Evolutionary conservation across 2,329 filamentous ascomycete species (phyloP).

Genomic region (Fusarium liriodendri): DNA sequence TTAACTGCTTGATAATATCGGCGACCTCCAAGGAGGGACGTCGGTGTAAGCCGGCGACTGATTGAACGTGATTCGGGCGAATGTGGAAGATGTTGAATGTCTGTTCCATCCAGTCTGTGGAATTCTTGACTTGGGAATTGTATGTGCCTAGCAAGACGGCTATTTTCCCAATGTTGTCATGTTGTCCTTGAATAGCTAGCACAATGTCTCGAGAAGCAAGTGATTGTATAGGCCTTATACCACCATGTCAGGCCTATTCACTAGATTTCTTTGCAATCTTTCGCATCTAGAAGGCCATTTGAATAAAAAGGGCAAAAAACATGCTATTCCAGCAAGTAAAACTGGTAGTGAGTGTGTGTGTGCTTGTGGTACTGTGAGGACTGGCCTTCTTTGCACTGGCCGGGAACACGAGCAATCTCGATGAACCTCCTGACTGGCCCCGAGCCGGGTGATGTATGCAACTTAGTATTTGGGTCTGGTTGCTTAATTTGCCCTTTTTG

Average conservation of each 20-base stretch:
- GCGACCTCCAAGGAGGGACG: background rate
- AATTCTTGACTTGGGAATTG: background rate
- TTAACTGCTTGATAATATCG: background rate
- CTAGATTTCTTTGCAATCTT: background rate
- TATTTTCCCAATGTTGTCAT: background rate
- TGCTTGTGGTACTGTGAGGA: background rate
- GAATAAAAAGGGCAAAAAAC: background rate
- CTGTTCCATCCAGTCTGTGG: background rate
- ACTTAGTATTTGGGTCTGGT: background rate
- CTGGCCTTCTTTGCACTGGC: background rate
- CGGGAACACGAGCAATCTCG: background rate
- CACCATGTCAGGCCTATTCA: background rate
- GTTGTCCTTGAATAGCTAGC: background rate
- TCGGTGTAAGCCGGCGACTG: background rate
- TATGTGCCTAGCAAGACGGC: background rate
- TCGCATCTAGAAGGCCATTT: too few relatives aligned
- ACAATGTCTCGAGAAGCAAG: background rate
- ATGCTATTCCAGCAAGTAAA: background rate
- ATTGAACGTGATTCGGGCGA: background rate
- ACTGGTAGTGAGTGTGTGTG: background rate
- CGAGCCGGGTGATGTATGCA: background rate
- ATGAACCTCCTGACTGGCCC: background rate
- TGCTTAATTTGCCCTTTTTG: background rate
- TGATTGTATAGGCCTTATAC: background rate
- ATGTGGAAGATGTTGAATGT: background rate